A percentile compares a stretch with the other conserved stretches of the same genome.
phyloP scores from a whole-genome alignment of 2,329 filamentous ascomycete genomes.

The Cladophialophora carrionii region DNA sequence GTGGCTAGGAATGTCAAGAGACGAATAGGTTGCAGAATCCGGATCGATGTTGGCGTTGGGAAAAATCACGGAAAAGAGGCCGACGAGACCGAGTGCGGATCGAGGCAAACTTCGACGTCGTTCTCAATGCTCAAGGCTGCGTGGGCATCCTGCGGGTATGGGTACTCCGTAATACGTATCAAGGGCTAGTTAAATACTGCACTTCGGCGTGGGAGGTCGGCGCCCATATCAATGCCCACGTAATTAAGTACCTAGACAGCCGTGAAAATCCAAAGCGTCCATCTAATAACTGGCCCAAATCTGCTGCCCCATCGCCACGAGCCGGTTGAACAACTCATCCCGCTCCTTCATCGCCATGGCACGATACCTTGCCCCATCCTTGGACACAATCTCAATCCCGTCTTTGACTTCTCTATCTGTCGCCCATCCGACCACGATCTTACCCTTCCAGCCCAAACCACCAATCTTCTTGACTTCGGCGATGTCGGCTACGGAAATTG shows the following conservation, averaged over 20 bases:
- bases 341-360: constrained; percentile 72
- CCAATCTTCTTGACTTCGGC: constrained; percentile 76
- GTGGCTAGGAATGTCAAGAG: too few species aligned
- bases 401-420: constrained; percentile 74
- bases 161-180: too few species aligned
- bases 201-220: too few species aligned
- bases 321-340: constrained; percentile 79
- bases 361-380: constrained; percentile 56
- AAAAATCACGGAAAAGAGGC: too few species aligned
- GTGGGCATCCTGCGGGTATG: too few species aligned
- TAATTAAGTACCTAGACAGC: too few species aligned
- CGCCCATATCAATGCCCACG: not conserved
- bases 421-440: constrained; percentile 79
- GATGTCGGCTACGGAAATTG: constrained; percentile 71
- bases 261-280: not conserved
- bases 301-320: constrained; percentile 75
- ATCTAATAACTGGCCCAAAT: constrained; percentile 77
- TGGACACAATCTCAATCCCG: constrained; percentile 69
- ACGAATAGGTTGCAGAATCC: too few species aligned
- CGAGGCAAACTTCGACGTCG: too few species aligned
- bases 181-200: too few species aligned
- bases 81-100: too few species aligned
- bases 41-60: too few species aligned
- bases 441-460: constrained; percentile 82
- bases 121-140: too few species aligned